Evolutionary conservation across 257 asterid species (phyloP).

Genomic region (Jacaranda mimosifolia): DNA sequence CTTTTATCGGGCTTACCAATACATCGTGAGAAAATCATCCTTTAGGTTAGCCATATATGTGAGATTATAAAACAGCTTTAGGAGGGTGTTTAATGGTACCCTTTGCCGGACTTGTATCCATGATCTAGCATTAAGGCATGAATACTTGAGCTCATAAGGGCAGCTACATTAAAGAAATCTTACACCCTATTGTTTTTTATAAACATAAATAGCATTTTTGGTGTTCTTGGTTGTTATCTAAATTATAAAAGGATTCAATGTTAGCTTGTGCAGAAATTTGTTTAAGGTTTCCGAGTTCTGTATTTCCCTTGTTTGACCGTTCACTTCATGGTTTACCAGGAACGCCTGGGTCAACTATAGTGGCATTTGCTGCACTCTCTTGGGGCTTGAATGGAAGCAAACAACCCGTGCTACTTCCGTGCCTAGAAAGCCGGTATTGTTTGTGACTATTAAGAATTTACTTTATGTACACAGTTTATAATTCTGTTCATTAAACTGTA

Average conservation of each 20-base stretch:
- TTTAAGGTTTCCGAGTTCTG: background rate
- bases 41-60: too few relatives aligned
- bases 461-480: background rate
- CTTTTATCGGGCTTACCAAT: background rate
- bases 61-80: background rate
- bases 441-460: background rate
- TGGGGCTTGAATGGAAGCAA: background rate
- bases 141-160: background rate
- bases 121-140: background rate
- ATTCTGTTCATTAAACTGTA: background rate
- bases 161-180: background rate
- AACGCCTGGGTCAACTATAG: slow-evolving; percentile 38
- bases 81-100: background rate
- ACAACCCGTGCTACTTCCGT: slow-evolving; percentile 7
- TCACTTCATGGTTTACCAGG: slow-evolving; percentile 31
- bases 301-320: slow-evolving; percentile 9
- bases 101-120: background rate
- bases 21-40: too few relatives aligned
- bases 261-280: background rate
- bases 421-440: background rate
- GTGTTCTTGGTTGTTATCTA: background rate
- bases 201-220: too few relatives aligned
- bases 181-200: background rate
- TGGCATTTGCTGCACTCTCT: background rate
- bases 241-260: background rate